phyloP scores from a whole-genome alignment of 768 basidiomycete species.

The Ramaria sp. region DNA sequence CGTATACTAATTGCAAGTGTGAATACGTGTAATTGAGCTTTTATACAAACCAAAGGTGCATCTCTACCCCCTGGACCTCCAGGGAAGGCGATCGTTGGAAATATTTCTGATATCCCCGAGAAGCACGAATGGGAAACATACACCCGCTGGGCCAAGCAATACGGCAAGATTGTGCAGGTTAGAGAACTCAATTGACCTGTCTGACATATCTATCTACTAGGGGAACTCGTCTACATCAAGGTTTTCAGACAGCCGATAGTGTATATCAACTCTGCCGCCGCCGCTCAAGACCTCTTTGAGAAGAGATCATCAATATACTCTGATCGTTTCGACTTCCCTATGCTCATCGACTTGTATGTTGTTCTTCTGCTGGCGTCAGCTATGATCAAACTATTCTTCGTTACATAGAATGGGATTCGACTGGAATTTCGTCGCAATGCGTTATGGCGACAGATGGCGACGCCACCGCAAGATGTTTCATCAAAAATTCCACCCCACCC shows the following conservation, averaged over 20 bases:
- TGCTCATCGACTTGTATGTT: conserved; percentile 10
- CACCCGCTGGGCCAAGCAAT: conserved; percentile 6
- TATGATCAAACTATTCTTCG: background rate
- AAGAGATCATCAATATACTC: conserved; percentile 22
- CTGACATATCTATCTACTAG: conserved; percentile 2
- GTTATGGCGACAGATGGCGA: conserved; percentile 25
- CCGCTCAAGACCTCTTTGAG: conserved; percentile 21
- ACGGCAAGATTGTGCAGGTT: background rate
- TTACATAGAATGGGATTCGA: conserved; percentile 30
- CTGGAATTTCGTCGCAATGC: conserved; percentile 50
- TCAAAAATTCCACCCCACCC: conserved; percentile 38
- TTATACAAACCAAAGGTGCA: too few relatives aligned
- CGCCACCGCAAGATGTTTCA: too few relatives aligned
- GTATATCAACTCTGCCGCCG: conserved; percentile 16
- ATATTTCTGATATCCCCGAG: conserved; percentile 3
- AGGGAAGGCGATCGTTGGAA: conserved; percentile 2
- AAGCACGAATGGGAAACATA: conserved; percentile 8
- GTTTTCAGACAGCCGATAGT: conserved; percentile 15
- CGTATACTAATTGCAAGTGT: too few relatives aligned
- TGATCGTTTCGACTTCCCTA: conserved; percentile 17
- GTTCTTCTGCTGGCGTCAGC: too few relatives aligned
- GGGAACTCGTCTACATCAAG: conserved; percentile 17
- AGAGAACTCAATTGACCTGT: background rate
- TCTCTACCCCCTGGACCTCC: conserved; percentile 9
- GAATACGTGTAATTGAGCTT: too few relatives aligned